These are phyloP conservation scores for Diplodia sapinea DNA, from an alignment of 2,329 filamentous ascomycete genomes.

Conservation along the genomic window DNA sequence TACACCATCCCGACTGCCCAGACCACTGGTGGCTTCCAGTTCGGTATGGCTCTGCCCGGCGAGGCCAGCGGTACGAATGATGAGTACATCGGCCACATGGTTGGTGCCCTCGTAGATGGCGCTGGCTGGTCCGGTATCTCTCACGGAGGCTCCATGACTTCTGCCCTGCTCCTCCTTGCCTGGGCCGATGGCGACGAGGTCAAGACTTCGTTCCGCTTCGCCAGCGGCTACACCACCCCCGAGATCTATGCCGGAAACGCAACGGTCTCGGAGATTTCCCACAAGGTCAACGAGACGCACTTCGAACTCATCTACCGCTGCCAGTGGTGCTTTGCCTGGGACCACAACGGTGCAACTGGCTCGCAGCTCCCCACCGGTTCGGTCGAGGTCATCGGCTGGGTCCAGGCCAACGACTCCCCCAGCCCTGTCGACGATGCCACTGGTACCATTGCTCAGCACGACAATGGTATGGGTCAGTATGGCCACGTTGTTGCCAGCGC, in stretches of 20 bases:
- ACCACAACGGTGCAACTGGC: conserved; percentile 50
- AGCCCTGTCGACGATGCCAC: conserved; percentile 51
- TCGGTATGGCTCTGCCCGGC: conserved; percentile 44
- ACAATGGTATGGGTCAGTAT: conserved; percentile 62
- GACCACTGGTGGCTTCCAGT: conserved; percentile 45
- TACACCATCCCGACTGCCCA: conserved; percentile 38
- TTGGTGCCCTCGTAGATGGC: conserved; percentile 40
- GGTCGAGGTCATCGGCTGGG: conserved; percentile 61
- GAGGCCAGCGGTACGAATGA: conserved; percentile 14
- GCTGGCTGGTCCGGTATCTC: conserved; percentile 48
- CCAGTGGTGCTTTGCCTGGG: conserved; percentile 55
- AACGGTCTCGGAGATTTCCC: conserved; percentile 65
- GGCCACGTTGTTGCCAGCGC: conserved; percentile 53
- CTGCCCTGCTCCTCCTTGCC: conserved; percentile 43
- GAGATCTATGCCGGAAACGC: conserved; percentile 66
- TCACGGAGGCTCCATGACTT: conserved; percentile 46
- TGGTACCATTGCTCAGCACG: conserved; percentile 60
- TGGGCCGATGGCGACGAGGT: conserved; percentile 40
- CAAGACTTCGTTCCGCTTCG: conserved; percentile 43
- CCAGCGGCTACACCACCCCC: conserved; percentile 63
- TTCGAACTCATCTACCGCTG: conserved; percentile 72
- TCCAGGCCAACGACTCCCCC: conserved; percentile 54
- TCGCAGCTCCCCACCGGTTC: conserved; percentile 44
- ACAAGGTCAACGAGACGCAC: conserved; percentile 62
- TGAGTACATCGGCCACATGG: conserved; percentile 49